These are phyloP conservation scores for Parvularia atlantis DNA, from an alignment of 78 protist genomes.

Conservation along the genomic window DNA sequence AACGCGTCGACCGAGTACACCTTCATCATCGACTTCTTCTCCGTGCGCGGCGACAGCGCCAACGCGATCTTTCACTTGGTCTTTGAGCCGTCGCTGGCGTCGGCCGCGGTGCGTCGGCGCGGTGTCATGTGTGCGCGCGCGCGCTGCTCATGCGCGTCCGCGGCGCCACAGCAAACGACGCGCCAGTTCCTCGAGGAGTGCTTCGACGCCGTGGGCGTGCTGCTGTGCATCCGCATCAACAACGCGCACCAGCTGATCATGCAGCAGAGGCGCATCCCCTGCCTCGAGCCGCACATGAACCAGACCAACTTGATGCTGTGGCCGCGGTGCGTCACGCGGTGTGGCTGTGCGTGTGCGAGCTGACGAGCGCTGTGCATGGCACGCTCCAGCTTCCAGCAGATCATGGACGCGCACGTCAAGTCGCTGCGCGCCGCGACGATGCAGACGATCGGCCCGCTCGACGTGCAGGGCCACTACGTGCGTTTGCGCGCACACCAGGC, in stretches of 20 bases:
- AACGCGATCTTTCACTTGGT: neutral
- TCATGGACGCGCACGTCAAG: neutral
- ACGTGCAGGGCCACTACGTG: neutral
- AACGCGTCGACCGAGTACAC: slow-evolving; percentile 2
- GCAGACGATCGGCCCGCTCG: neutral
- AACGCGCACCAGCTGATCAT: neutral
- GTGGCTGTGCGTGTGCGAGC: neutral
- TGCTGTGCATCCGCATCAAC: slow-evolving; percentile 3
- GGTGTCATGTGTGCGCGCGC: neutral
- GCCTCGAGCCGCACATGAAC: neutral
- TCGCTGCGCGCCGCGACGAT: neutral
- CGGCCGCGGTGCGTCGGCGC: neutral
- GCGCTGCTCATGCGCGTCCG: neutral
- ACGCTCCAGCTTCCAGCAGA: neutral
- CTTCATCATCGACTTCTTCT: slow-evolving; percentile 2
- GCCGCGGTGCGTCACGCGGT: neutral
- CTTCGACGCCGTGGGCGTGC: slow-evolving; percentile 3
- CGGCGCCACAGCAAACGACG: too few relatives aligned
- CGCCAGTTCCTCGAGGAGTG: too few relatives aligned
- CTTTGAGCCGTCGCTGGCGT: neutral
- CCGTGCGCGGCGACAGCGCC: neutral
- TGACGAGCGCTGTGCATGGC: neutral
- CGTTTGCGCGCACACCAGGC: neutral
- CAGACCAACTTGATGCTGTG: too few relatives aligned
- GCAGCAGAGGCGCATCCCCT: neutral